Conservation (phyloP, 257 asterid species). For the Gentiana straminea region DNA sequence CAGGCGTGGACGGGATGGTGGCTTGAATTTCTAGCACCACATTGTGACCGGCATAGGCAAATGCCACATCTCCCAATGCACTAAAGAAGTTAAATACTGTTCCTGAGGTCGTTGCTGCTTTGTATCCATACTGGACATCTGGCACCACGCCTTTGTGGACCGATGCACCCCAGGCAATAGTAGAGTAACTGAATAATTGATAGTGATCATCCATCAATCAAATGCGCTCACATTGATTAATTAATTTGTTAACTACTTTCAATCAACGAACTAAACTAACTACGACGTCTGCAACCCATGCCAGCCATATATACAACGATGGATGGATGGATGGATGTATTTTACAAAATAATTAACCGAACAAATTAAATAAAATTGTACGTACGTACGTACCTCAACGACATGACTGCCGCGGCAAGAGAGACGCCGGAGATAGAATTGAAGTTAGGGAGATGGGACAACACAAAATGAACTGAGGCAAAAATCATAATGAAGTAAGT, state of each 20-base stretch:
- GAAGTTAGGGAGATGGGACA: conserved; percentile 44
- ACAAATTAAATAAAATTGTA: too few species aligned
- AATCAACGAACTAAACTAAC: too few species aligned
- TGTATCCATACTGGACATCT: conserved; percentile 19
- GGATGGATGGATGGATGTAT: background rate
- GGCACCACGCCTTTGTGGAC: conserved; percentile 17
- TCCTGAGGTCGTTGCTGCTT: conserved; percentile 20
- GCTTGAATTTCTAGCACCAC: conserved; percentile 55
- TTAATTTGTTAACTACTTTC: too few species aligned
- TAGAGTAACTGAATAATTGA: conserved; percentile 25
- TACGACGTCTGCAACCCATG: too few species aligned
- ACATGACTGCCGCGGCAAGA: conserved; percentile 50
- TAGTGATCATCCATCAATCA: too few species aligned
- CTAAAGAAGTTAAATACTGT: conserved; percentile 26
- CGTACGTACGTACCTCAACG: conserved; percentile 20
- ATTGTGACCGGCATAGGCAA: conserved; percentile 45
- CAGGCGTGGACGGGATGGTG: conserved; percentile 34
- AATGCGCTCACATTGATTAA: too few species aligned
- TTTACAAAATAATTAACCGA: too few species aligned
- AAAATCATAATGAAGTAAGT: conserved; percentile 35
- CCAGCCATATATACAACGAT: too few species aligned
- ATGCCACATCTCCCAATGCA: conserved; percentile 46
- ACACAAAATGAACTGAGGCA: conserved; percentile 31
- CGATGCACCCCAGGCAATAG: conserved; percentile 43
- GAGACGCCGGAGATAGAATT: conserved; percentile 30